Base-by-base conservation (phyloP, 176 grass and related monocot genomes). In the Oryza rufipogon region DNA sequence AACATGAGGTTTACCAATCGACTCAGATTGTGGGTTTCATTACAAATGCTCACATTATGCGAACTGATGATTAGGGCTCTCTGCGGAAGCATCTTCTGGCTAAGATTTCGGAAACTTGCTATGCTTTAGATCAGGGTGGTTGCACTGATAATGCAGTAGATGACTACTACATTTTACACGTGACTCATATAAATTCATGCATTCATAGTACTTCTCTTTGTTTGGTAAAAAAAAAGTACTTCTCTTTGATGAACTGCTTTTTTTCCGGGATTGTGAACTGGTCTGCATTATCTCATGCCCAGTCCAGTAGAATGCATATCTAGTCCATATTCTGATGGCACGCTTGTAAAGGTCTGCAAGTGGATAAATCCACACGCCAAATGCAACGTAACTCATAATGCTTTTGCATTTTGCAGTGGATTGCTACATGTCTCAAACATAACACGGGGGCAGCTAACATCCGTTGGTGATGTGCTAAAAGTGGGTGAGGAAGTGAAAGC, bases 381-480 rank as follows among this genome's bases (percentile, higher is more conserved):
- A 68, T 79, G 60, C 38, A 63, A 32, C n/a, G 19, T 58, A n/a
- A 23, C 23, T 64, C 6, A 7, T 69, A 23, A 25, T 85, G 23
- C n/a, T 80, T 80, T 66, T 87, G 60, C 86, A 86, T 44, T 83
- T 70, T 91, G 70, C 95, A 95, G 91, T 68, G 92, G 95, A 58
- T 93, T 95, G 77, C 66, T 93, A 16, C 92, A 98, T 80, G 61
- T 85, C 8, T 98, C 92, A 32, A 95, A 90, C 80, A 93, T 98
- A 71, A 86, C 92, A 65, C 70, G 61, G 51, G 86, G 83, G 17
- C 81, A 85, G 48, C 23, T 93, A 73, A 81, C 45, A 84, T 95
- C 91, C n/a, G 68, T 93, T 23, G 71, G 74, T 33, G 91, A 93
- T n/a, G 69, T 91, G 66, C 73, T 98, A 64, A 79, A 90, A 80